Conservation (phyloP, 2,329 filamentous ascomycete genomes). For the Tolypocladium cylindrosporum region DNA sequence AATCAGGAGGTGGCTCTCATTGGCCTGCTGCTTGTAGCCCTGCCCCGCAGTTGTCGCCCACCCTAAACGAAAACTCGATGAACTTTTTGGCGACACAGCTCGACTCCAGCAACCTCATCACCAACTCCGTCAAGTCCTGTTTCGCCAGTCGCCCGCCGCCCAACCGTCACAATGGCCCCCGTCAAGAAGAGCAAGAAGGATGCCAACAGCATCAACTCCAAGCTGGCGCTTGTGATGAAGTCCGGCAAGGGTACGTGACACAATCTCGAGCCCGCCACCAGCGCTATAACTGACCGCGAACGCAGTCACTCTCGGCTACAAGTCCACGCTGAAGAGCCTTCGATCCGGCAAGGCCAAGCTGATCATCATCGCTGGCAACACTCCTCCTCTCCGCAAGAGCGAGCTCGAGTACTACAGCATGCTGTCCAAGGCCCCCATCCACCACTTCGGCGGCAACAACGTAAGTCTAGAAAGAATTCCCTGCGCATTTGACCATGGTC, state of each 20-base stretch:
- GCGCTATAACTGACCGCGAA: background rate
- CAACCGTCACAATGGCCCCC: conserved; percentile 51
- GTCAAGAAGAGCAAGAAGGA: conserved; percentile 80
- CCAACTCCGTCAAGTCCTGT: background rate
- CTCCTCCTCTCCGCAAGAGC: conserved; percentile 92
- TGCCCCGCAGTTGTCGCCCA: conserved; percentile 11
- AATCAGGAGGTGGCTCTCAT: conserved; percentile 9
- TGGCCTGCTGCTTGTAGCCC: conserved; percentile 13
- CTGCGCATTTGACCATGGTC: background rate
- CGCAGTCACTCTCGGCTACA: conserved; percentile 31
- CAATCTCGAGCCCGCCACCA: no score
- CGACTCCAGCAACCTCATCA: conserved; percentile 15
- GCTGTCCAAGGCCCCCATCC: conserved; percentile 87
- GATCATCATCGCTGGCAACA: conserved; percentile 89
- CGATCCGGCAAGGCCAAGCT: conserved; percentile 97
- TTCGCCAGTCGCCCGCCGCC: conserved; percentile 10
- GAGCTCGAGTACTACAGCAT: conserved; percentile 95
- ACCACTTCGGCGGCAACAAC: conserved; percentile 98
- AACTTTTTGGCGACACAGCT: conserved; percentile 12
- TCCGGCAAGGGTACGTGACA: conserved; percentile 61
- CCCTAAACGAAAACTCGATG: conserved; percentile 13
- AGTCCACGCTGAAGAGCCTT: conserved; percentile 64
- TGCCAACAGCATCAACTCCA: conserved; percentile 58
- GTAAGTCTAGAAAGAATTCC: conserved; percentile 52
- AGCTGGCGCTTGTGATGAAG: conserved; percentile 54